Evolutionary conservation across 2,329 filamentous ascomycete species (phyloP), one percentile per base, ranked within the genome.

Genomic region (Phaeosphaeria sp.): DNA sequence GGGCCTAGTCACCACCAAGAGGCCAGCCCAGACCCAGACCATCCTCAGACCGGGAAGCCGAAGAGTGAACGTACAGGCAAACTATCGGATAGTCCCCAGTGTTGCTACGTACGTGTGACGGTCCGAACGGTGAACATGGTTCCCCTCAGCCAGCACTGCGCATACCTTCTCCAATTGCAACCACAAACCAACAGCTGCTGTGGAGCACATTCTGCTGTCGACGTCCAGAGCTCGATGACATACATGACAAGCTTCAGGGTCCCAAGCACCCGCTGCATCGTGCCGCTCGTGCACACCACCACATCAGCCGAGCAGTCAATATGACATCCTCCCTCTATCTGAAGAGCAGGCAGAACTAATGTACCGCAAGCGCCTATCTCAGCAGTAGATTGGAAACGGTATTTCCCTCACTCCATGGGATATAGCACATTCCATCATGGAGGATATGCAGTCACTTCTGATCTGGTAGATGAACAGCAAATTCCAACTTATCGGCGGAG

Each of bases 231-330:
- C 18, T 42, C 41, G 54, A 50, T 48, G 44, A 33, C 47, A 21
- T 44, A 30, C 54, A 58, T 51, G 46, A 39, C 46, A 52, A 46
- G 50, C 50, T 46, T 52, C 27, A 58, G 52, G 51, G 52, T 46
- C 22, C 46, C 44, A 50, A 63, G 39, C 54, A 52, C 46, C 50
- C 54, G 52, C 52, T 41, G 56, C 47, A 64, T 55, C 59, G 27
- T 54, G 50, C 55, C 55, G 50, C 46, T 52, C 50, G 50, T 53
- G 55, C 51, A 54, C 42, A 47, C 43, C 44, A 39, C 23, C 44
- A 41, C n/a, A 5, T n/a, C 25, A 47, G 11, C 9, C 20, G 21
- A 47, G 22, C 43, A 27, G 50, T 13, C 11, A 22, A 36, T 27
- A 39, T 30, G 9, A 20, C 42, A 20, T 44, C 46, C 27, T 48